These are phyloP conservation scores for Jasminum sambac DNA, from an alignment of 257 asterid species.

Conservation along the genomic window DNA sequence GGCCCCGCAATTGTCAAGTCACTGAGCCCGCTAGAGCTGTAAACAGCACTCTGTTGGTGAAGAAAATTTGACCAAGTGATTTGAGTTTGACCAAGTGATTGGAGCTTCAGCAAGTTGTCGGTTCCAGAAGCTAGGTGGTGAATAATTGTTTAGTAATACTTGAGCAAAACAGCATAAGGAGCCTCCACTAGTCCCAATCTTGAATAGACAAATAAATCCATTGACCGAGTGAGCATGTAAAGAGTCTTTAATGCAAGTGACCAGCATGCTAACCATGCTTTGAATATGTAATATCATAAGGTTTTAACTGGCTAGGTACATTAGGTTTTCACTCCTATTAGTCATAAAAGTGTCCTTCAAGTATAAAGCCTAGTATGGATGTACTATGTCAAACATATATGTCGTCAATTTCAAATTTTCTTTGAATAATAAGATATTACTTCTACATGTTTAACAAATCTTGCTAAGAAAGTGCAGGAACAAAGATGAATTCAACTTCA, in stretches of 20 bases:
- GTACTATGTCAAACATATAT: not conserved
- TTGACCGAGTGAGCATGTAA: not conserved
- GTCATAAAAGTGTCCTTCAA: not conserved
- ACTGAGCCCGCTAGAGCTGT: not conserved
- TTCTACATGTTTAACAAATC: conserved; percentile 1
- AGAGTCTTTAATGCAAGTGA: not conserved
- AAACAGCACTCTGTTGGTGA: not conserved
- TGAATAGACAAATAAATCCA: not conserved
- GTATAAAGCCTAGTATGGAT: not conserved
- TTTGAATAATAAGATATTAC: not conserved
- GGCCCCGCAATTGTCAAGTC: not conserved
- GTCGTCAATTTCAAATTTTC: not conserved
- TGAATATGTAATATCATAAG: not conserved
- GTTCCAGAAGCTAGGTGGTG: not conserved
- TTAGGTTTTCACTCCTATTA: not conserved
- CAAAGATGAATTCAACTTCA: not conserved
- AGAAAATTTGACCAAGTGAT: not conserved
- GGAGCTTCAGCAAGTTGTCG: not conserved
- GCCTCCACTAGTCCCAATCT: not conserved
- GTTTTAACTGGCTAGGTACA: not conserved
- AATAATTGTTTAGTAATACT: not conserved
- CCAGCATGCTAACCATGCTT: not conserved
- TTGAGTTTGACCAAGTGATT: not conserved
- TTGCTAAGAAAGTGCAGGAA: not conserved
- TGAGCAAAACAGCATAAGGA: not conserved